Base-by-base conservation (phyloP, 2,329 filamentous ascomycete species). In the Cytospora chrysosperma region DNA sequence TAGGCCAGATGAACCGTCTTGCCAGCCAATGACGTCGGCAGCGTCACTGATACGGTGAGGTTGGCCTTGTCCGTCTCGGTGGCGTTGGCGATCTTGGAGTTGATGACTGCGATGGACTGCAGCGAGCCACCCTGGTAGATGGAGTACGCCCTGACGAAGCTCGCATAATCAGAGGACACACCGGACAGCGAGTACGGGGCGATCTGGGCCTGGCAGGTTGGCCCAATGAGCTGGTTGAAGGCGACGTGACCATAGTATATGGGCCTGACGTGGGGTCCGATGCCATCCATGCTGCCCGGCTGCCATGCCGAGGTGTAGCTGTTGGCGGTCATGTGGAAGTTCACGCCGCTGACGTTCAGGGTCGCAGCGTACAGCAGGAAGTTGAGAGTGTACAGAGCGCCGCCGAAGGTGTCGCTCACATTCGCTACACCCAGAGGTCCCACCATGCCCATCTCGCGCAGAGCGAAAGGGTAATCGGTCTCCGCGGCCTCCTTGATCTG, bases 261-360 rank as follows among this genome's bases (percentile, higher is more conserved):
- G 1, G 81, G 80, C 28, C 81, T 77, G 12, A 82, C 79, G 66
- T 76, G 77, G 1, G 78, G 75, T 28, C 72, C 70, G 6, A 70
- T 74, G 30, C 73, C 77, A 65, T 78, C 75, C 64, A 75, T 71
- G 21, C 71, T 56, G 43, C 78, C 72, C 19, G 81, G 81, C 66
- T 80, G 77, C 81, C 81, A 83, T 2, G 81, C 78, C 61, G 76
- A 76, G 8, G 80, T 78, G 67, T 79, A 79, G 65, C 80, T 81
- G 70, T 81, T 81, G 70, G 81, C 79, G 12, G 81, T 83, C 80
- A 83, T 82, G 74, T 83, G 81, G 75, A 83, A 78, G 65, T 81
- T 75, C 2, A 83, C 79, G 10, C 77, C 78, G 0, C 75, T 72
- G 58, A 83, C 76, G 65, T 79, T 79, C 49, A 81, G 74, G 7